Percentiles rank a stretch among this genome's conserved stretches.
Conservation (phyloP, 805 yeast species). For the Ascoidea asiatica region DNA sequence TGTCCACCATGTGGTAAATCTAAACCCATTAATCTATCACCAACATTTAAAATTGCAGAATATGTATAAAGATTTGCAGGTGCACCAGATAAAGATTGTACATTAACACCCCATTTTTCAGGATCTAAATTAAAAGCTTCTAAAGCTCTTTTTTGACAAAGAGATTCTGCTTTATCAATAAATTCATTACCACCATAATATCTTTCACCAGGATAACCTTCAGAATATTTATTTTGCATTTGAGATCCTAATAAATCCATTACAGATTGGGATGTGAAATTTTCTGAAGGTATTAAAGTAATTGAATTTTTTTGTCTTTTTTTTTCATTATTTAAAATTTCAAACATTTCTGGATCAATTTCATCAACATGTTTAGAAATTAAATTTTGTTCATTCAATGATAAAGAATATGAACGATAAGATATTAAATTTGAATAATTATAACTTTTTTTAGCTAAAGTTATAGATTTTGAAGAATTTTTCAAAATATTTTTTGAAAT, state of each 20-base stretch:
- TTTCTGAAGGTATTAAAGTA: constrained; percentile 91
- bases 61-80: constrained; percentile 97
- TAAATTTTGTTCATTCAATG: constrained; percentile 6
- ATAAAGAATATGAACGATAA: constrained; percentile 8
- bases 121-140: constrained; percentile 73
- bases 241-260: constrained; percentile 95
- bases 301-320: constrained; percentile 88
- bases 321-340: constrained; percentile 66
- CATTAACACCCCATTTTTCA: constrained; percentile 94
- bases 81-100: constrained; percentile 91
- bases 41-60: constrained; percentile 89
- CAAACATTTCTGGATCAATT: constrained; percentile 70
- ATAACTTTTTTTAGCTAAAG: too few species aligned
- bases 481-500: too few species aligned
- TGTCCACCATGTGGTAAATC: constrained; percentile 99
- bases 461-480: too few species aligned
- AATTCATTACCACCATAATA: constrained; percentile 98
- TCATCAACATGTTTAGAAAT: constrained; percentile 29
- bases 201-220: constrained; percentile 98
- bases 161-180: constrained; percentile 83
- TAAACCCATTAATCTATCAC: constrained; percentile 95
- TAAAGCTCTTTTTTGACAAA: constrained; percentile 92
- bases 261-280: constrained; percentile 91
- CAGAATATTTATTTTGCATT: constrained; percentile 97
- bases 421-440: too few species aligned